Conservation (phyloP, 1,284 basidiomycete genomes). For the Inonotus hispidus region DNA sequence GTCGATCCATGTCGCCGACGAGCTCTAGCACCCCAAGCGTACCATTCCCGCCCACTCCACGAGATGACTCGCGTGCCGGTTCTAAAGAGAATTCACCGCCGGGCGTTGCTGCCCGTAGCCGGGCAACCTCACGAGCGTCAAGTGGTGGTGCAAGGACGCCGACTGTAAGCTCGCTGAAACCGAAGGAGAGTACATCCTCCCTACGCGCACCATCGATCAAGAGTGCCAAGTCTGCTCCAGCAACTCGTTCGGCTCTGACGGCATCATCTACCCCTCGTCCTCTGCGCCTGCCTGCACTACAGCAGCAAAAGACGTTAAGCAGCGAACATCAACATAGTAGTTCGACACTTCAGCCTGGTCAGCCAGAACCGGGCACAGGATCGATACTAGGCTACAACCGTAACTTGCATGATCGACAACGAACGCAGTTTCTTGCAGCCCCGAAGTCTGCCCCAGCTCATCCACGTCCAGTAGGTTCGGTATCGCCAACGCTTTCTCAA, state of each 20-base stretch:
- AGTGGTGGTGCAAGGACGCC: constrained; percentile 11
- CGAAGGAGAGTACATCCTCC: not conserved
- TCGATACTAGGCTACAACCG: constrained; percentile 34
- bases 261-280: constrained; percentile 14
- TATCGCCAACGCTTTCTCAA: constrained; percentile 1
- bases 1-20: constrained; percentile 13
- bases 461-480: not conserved
- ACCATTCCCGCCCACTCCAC: constrained; percentile 15
- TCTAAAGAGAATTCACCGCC: not conserved
- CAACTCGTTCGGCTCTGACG: constrained; percentile 1
- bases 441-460: constrained; percentile 13
- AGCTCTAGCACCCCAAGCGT: constrained; percentile 15
- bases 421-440: constrained; percentile 24
- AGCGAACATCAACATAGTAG: not conserved
- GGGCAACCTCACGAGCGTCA: not conserved
- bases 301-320: not conserved
- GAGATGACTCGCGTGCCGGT: constrained; percentile 5
- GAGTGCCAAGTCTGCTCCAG: constrained; percentile 7
- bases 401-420: constrained; percentile 35
- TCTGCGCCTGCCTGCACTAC: constrained; percentile 18
- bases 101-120: not conserved
- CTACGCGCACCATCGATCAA: constrained; percentile 1
- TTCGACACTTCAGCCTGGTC: constrained; percentile 23
- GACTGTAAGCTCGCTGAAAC: not conserved
- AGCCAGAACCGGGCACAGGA: constrained; percentile 27